Conservation (phyloP, 257 asterid species). For the Nicotiana attenuata region DNA sequence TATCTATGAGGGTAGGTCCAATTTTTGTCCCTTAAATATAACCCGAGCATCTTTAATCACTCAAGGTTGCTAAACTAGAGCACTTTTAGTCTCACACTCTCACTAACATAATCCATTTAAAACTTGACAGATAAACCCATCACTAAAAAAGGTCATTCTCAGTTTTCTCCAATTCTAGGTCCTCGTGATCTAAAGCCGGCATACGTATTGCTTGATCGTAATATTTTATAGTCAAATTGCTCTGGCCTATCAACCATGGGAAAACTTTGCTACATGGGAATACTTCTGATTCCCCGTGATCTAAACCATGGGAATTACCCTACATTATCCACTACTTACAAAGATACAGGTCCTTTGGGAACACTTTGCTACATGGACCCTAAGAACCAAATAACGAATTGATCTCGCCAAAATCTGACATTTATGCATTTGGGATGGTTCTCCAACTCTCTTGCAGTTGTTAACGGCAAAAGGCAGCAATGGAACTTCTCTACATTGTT, state of each 20-base stretch:
- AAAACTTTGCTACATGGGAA: background rate
- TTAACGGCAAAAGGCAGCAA: constrained; percentile 69
- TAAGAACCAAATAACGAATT: constrained; percentile 74
- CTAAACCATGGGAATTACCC: constrained; percentile 15
- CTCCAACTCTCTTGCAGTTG: constrained; percentile 39
- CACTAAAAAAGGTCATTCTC: no score
- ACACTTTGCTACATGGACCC: constrained; percentile 83
- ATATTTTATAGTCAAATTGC: constrained; percentile 72
- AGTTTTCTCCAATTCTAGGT: constrained; percentile 30
- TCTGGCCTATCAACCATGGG: constrained; percentile 67
- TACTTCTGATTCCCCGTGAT: no score
- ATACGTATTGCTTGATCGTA: constrained; percentile 75
- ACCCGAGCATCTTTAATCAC: no score
- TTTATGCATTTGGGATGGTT: constrained; percentile 75
- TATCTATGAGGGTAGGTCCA: no score
- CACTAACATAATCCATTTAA: no score
- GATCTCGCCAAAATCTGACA: constrained; percentile 58
- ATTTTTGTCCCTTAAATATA: no score
- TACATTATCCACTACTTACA: constrained; percentile 23
- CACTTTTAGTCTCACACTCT: no score
- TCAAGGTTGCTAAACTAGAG: no score
- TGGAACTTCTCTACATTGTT: constrained; percentile 47
- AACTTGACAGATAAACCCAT: no score
- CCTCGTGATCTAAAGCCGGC: constrained; percentile 92
- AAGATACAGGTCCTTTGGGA: constrained; percentile 55